phyloP scores from a whole-genome alignment of 495 filamentous ascomycete genomes.

The Lophium mytilinum region DNA sequence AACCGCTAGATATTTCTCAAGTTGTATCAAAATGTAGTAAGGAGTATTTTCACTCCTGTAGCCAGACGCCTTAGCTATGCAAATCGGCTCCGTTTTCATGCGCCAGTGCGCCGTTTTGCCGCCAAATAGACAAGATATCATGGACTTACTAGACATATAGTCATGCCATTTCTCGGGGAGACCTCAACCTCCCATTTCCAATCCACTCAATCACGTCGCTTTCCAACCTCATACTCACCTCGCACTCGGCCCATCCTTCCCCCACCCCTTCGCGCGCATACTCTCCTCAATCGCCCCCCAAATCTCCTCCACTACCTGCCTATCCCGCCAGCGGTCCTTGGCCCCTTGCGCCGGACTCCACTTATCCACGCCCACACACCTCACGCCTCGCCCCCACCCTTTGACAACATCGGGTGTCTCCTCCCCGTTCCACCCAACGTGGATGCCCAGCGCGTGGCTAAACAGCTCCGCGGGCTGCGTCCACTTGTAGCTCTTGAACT shows the following conservation, averaged over 20 bases:
- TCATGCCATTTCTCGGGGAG: no score
- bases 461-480: constrained; percentile 82
- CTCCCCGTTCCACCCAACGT: constrained; percentile 88
- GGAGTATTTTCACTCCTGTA: no score
- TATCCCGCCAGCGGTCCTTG: constrained; percentile 76
- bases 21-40: no score
- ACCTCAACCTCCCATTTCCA: no score
- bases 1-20: no score
- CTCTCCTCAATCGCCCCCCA: constrained; percentile 85
- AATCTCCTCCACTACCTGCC: constrained; percentile 87
- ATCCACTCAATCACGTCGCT: no score
- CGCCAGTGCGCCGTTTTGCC: no score
- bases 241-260: constrained; percentile 44
- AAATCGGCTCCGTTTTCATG: no score
- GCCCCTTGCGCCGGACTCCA: constrained; percentile 41
- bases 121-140: no score
- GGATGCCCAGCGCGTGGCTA: constrained; percentile 74
- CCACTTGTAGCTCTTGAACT: constrained; percentile 98
- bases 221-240: neutral
- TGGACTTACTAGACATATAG: no score
- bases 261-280: constrained; percentile 83
- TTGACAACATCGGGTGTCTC: constrained; percentile 65
- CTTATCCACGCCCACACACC: constrained; percentile 67
- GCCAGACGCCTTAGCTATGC: no score
- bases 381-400: constrained; percentile 77